Percentiles rank a stretch among this genome's conserved stretches.
Conservation (phyloP, 2,329 filamentous ascomycete genomes). For the Chaetomium sp. region DNA sequence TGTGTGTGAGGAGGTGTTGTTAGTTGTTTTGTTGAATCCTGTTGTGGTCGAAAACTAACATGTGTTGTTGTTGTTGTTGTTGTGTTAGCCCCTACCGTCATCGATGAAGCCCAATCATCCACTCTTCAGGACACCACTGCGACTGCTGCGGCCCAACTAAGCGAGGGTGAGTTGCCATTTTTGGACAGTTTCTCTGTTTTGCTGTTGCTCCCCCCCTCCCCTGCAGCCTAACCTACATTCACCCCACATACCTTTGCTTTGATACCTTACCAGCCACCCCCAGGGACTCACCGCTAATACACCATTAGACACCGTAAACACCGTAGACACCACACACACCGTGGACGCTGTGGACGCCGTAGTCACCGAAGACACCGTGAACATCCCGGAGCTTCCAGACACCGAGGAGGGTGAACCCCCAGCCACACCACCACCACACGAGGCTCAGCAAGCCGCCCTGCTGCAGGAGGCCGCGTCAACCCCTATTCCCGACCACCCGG, state of each 20-base stretch:
- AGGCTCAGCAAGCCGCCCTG: background rate
- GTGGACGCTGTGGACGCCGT: background rate
- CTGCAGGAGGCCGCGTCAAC: background rate
- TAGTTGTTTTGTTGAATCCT: too few species aligned
- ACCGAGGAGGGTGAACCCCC: background rate
- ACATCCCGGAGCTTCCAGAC: too few species aligned
- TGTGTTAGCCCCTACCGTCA: background rate
- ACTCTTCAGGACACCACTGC: background rate
- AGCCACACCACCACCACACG: background rate
- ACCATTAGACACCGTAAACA: too few species aligned
- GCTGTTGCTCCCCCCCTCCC: background rate
- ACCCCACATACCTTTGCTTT: background rate
- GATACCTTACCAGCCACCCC: too few species aligned
- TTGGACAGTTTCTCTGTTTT: background rate
- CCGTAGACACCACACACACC: too few species aligned
- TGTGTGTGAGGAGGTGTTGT: too few species aligned
- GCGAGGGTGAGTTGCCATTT: conserved; percentile 1
- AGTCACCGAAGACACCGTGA: background rate
- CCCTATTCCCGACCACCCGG: too few species aligned
- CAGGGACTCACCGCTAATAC: too few species aligned
- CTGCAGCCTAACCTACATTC: background rate
- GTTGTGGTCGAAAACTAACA: too few species aligned
- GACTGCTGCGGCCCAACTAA: background rate
- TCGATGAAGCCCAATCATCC: conserved; percentile 8
- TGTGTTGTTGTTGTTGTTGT: too few species aligned